Evolutionary conservation across 2,329 filamentous ascomycete genomes (phyloP), one percentile per base, ranked within the genome.

Genomic region (Cadophora sp.): DNA sequence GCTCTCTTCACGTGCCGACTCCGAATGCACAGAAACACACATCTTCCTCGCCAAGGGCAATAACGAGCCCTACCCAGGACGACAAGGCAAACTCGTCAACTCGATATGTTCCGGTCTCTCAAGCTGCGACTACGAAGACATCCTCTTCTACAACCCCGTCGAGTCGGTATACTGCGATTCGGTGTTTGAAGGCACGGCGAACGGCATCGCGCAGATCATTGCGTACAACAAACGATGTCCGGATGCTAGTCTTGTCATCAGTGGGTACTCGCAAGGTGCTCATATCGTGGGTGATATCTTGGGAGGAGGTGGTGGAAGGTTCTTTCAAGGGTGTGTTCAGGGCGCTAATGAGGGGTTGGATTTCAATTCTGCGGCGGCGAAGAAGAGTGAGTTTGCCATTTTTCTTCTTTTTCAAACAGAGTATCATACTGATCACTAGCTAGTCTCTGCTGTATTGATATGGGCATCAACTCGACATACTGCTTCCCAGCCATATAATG

Each of bases 251-350:
- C 76, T 83, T 14, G 79, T 82, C 7, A 61, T 82, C 36, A 79
- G 78, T 66, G 81, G 81, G 0, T 82, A 80, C 69, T 80, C 78
- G 1, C 78, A 82, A 66, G 81, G 80, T 56, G 77, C 74, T 1
- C 79, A 81, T 1, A 75, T 82, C 14, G 69, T 79, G 20, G 75
- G 79, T 51, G 79, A 80, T 66, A 74, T 81, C 30, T 69, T 80
- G 6, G 77, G 76, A 50, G 76, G 76, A 11, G 77, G 77, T 13
- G 78, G 78, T 22, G 79, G 79, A 20, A 73, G 69, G 7, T 78
- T 77, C 65, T 79, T 78, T 58, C 74, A 68, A 14, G 62, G 18
- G 6, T 64, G 62, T 45, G 18, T 33, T 13, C 24, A 48, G 7
- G 39, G 16, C 27, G 30, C 51, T 22, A 64, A 20, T 24, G 62